phyloP scores from a whole-genome alignment of 495 filamentous ascomycete genomes.

The Clavariopsis aquatica region DNA sequence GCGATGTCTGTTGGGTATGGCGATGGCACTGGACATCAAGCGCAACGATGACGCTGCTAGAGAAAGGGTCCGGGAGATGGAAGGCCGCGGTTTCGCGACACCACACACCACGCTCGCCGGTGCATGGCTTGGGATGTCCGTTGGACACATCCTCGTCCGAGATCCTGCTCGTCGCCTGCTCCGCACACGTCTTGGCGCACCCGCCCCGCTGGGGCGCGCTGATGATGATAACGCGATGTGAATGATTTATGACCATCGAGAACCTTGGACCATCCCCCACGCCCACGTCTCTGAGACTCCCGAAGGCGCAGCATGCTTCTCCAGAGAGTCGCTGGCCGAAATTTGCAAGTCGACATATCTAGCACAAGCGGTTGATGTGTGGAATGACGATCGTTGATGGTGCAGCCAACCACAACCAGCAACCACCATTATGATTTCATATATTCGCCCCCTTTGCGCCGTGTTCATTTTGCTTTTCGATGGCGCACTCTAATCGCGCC shows the following conservation, averaged over 20 bases:
- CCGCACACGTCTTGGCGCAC: slow-evolving; percentile 26
- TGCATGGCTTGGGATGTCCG: neutral
- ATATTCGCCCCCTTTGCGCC: neutral
- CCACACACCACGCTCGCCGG: slow-evolving; percentile 1
- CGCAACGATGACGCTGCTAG: neutral
- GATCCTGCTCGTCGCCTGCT: slow-evolving; percentile 23
- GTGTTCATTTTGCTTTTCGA: neutral
- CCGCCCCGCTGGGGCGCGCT: slow-evolving; percentile 28
- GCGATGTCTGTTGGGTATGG: neutral
- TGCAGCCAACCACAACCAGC: slow-evolving; percentile 13
- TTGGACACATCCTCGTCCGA: slow-evolving; percentile 9
- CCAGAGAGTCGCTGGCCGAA: slow-evolving; percentile 5
- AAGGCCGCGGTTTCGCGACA: neutral
- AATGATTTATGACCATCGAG: slow-evolving; percentile 24
- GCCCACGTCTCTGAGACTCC: slow-evolving; percentile 28
- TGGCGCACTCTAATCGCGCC: slow-evolving; percentile 10
- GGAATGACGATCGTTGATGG: slow-evolving; percentile 5
- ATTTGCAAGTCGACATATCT: neutral
- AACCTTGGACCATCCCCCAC: too few species aligned
- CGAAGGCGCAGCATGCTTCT: neutral
- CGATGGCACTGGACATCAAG: neutral
- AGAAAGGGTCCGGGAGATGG: slow-evolving; percentile 7
- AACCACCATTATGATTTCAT: slow-evolving; percentile 20
- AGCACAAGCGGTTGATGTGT: neutral
- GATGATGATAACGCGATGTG: slow-evolving; percentile 28